Evolutionary conservation across 139 green algal species (phyloP).

Genomic region (Eudorina sp.): DNA sequence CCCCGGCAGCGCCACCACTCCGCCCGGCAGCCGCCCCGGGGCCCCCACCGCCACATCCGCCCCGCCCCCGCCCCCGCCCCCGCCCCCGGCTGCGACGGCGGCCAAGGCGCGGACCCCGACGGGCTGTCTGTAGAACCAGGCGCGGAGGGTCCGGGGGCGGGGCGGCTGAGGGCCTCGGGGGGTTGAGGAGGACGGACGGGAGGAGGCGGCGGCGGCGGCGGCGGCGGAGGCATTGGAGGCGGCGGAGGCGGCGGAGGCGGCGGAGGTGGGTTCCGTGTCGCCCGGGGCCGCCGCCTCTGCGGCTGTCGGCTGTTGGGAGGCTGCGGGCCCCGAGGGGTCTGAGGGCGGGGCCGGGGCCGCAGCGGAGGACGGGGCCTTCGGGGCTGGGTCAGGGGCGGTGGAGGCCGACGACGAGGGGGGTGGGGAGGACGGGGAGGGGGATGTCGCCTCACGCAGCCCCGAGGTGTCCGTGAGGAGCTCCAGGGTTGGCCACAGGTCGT

Average conservation of each 20-base stretch:
- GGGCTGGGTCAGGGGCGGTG: no score
- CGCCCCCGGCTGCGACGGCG: neutral
- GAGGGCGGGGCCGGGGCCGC: no score
- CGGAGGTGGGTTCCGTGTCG: neutral
- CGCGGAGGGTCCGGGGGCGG: slow-evolving; percentile 7
- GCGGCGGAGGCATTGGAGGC: neutral
- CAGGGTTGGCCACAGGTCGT: slow-evolving; percentile 30
- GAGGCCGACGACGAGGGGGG: neutral
- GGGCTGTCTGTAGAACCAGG: slow-evolving; percentile 34
- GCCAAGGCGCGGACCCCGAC: neutral
- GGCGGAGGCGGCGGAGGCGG: neutral
- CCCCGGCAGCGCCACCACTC: slow-evolving; percentile 23
- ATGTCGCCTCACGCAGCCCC: neutral
- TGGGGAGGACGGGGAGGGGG: neutral
- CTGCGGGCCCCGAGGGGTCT: no score
- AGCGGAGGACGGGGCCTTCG: no score
- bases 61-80: neutral
- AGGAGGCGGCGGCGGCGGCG: neutral
- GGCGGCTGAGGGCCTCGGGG: neutral
- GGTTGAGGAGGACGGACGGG: neutral
- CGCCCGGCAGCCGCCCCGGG: slow-evolving; percentile 6
- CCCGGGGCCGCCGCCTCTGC: no score
- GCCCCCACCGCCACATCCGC: neutral
- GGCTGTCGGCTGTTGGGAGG: no score
- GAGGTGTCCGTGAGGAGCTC: neutral